Evolutionary conservation across 768 basidiomycete genomes (phyloP).

Genomic region (Boletus reticuloceps): DNA sequence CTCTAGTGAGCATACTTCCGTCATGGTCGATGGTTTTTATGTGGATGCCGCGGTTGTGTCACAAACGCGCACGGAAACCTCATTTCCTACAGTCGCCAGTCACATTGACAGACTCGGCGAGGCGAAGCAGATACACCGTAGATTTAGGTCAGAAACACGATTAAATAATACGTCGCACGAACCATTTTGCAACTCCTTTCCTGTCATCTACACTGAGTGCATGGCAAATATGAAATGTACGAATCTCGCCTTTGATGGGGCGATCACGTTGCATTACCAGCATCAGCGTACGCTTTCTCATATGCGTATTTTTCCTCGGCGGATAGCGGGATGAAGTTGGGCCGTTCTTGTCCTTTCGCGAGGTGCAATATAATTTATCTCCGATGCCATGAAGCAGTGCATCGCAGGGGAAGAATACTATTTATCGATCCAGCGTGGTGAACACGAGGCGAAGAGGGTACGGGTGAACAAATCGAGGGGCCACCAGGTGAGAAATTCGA

Average conservation of each 20-base stretch:
- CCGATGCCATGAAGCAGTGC: conserved; percentile 27
- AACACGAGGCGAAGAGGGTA: conserved; percentile 29
- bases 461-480: conserved; percentile 13
- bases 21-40: conserved; percentile 26
- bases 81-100: conserved; percentile 35
- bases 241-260: conserved; percentile 5
- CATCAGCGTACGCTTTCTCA: background rate
- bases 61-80: conserved; percentile 38
- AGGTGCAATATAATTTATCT: conserved; percentile 25
- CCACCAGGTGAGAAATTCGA: conserved; percentile 7
- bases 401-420: conserved; percentile 20
- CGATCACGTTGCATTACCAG: background rate
- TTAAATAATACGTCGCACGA: conserved; percentile 21
- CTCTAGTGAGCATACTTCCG: conserved; percentile 10
- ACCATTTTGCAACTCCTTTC: conserved; percentile 11
- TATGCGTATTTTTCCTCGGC: conserved; percentile 12
- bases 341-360: conserved; percentile 17
- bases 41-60: conserved; percentile 30
- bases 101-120: conserved; percentile 32
- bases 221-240: conserved; percentile 13
- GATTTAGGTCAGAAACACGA: conserved; percentile 16
- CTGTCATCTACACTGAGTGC: conserved; percentile 5
- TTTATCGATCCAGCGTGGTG: conserved; percentile 29
- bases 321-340: conserved; percentile 14
- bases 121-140: conserved; percentile 35